Conservation (phyloP, 2,329 filamentous ascomycete genomes). For the Xylariaceae sp. region DNA sequence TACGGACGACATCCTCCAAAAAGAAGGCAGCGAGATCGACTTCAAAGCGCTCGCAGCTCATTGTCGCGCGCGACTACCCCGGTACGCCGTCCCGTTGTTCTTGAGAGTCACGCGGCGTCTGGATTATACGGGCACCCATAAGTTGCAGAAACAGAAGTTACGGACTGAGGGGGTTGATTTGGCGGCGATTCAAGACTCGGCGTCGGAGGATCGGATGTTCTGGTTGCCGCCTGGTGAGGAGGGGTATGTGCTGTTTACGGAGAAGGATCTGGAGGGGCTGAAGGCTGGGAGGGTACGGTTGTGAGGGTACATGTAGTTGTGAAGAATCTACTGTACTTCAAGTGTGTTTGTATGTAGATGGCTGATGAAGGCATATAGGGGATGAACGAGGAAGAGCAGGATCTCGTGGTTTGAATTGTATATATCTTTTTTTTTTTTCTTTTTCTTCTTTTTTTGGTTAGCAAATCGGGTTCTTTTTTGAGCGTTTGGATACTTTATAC, state of each 20-base stretch:
- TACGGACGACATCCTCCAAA: slow-evolving; percentile 24
- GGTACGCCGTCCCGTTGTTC: slow-evolving; percentile 42
- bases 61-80: slow-evolving; percentile 35
- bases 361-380: too few species aligned
- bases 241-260: slow-evolving; percentile 35
- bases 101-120: slow-evolving; percentile 35
- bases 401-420: too few species aligned
- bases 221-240: slow-evolving; percentile 35
- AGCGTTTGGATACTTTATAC: too few species aligned
- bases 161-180: slow-evolving; percentile 39
- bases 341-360: too few species aligned
- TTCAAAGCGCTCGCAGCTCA: slow-evolving; percentile 33
- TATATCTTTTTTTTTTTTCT: too few species aligned
- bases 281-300: slow-evolving; percentile 21
- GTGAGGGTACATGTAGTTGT: background rate
- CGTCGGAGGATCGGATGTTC: slow-evolving; percentile 32
- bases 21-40: slow-evolving; percentile 27
- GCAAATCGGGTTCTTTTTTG: too few species aligned
- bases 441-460: too few species aligned
- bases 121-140: slow-evolving; percentile 42
- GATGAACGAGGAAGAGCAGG: too few species aligned
- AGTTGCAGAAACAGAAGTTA: slow-evolving; percentile 39
- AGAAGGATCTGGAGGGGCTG: slow-evolving; percentile 34
- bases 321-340: background rate
- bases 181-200: slow-evolving; percentile 30